These are phyloP conservation scores for Penicillium paradoxum DNA, from an alignment of 495 filamentous ascomycete genomes.

Conservation along the genomic window DNA sequence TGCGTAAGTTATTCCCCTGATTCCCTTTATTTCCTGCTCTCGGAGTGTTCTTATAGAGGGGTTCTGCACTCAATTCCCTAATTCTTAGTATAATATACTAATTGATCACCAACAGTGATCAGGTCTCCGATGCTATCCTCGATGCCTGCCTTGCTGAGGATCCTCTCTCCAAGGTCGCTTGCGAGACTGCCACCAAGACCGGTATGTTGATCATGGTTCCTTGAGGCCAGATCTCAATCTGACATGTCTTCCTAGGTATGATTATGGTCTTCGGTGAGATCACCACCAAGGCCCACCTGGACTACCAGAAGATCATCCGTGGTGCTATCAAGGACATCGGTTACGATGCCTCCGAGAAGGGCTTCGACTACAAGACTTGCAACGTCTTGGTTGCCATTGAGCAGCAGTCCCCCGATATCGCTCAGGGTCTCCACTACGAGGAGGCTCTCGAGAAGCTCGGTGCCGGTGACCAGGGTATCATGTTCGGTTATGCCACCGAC, in stretches of 20 bases:
- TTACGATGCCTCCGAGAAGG: conserved; percentile 94
- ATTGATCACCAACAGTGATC: conserved; percentile 57
- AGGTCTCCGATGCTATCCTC: conserved; percentile 97
- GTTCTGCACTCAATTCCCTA: not conserved
- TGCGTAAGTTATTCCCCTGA: conserved; percentile 49
- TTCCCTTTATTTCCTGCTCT: not conserved
- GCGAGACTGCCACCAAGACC: conserved; percentile 99
- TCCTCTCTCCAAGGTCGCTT: conserved; percentile 96
- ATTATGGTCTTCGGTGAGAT: conserved; percentile 99
- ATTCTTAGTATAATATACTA: conserved; percentile 12
- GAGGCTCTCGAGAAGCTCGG: conserved; percentile 95
- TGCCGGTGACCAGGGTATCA: conserved; percentile 99
- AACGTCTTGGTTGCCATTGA: conserved; percentile 98
- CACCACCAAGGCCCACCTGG: conserved; percentile 87
- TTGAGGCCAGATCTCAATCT: conserved; percentile 12
- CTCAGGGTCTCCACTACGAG: conserved; percentile 95
- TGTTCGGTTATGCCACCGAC: conserved; percentile 99
- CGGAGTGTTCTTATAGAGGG: not conserved
- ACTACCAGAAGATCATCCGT: conserved; percentile 98
- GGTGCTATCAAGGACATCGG: conserved; percentile 95
- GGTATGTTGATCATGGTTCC: conserved; percentile 40
- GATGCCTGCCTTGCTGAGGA: conserved; percentile 94
- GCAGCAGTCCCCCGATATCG: conserved; percentile 98
- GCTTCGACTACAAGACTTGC: conserved; percentile 99
- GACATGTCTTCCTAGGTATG: conserved; percentile 56